Evolutionary conservation across 345 rosid genomes (phyloP).

Genomic region (Eucalyptus cladocalyx): DNA sequence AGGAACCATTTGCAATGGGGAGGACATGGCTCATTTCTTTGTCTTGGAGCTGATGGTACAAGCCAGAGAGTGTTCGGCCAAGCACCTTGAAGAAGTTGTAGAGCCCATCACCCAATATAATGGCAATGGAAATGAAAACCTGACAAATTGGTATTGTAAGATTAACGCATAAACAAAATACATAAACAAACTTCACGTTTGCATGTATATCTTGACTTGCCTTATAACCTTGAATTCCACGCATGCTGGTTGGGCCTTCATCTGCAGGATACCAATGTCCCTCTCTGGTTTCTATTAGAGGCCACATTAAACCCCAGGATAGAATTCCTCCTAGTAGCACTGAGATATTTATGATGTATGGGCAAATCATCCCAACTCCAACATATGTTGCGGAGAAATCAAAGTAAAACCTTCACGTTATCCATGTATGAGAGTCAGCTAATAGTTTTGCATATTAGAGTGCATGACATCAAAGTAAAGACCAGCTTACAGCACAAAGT

Average conservation of each 20-base stretch:
- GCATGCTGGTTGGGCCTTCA: background rate
- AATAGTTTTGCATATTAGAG: background rate
- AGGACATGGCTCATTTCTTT: background rate
- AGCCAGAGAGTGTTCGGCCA: background rate
- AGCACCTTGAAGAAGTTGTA: slow-evolving; percentile 11
- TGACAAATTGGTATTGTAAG: background rate
- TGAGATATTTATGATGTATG: slow-evolving; percentile 4
- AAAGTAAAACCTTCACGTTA: slow-evolving; percentile 3
- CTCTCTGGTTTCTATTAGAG: background rate
- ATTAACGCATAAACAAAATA: background rate
- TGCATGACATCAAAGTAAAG: background rate
- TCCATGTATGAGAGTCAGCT: background rate
- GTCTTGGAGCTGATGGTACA: background rate
- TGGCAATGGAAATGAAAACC: slow-evolving; percentile 5
- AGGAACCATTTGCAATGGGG: background rate
- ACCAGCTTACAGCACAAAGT: background rate
- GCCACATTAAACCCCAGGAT: slow-evolving; percentile 14
- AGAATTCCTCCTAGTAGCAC: slow-evolving; percentile 1
- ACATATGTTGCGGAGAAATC: slow-evolving; percentile 7
- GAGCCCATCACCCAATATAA: slow-evolving; percentile 11
- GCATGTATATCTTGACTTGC: background rate
- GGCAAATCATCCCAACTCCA: slow-evolving; percentile 14
- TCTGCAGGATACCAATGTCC: background rate
- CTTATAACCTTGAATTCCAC: slow-evolving; percentile 7
- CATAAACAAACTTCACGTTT: background rate